These are phyloP conservation scores for Wallacemonas sp. DNA, from an alignment of 208 protist species.

Conservation along the genomic window DNA sequence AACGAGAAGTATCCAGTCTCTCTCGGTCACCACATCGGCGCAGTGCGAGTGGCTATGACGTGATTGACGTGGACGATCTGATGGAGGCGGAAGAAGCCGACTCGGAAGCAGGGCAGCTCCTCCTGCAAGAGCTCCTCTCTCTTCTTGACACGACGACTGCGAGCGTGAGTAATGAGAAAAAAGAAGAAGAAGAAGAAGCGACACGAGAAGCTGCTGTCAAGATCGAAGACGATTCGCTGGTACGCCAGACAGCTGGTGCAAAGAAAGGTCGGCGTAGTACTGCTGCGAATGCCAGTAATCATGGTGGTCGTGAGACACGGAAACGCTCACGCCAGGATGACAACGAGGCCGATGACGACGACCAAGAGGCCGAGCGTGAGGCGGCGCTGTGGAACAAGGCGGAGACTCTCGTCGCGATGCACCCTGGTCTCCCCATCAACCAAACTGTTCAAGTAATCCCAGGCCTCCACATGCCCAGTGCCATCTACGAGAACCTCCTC, in stretches of 20 bases:
- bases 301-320: neutral
- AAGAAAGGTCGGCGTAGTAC: neutral
- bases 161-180: too few species aligned
- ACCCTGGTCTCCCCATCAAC: conserved; percentile 7
- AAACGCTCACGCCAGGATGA: neutral
- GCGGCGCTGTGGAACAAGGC: neutral
- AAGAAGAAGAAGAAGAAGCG: too few species aligned
- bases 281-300: neutral
- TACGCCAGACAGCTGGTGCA: neutral
- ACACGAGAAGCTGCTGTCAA: too few species aligned
- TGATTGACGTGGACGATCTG: conserved; percentile 78
- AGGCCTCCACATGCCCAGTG: conserved; percentile 38
- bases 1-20: neutral
- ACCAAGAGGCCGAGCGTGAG: neutral
- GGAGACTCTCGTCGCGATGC: neutral
- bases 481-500: conserved; percentile 82
- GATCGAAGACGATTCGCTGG: neutral
- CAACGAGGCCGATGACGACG: neutral
- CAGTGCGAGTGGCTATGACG: conserved; percentile 12
- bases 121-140: conserved; percentile 8
- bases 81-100: conserved; percentile 63
- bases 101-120: neutral
- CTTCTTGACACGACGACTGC: neutral
- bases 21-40: neutral
- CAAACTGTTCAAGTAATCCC: conserved; percentile 27